Conservation (phyloP, 441 rosid species). For the Capsella rubella region DNA sequence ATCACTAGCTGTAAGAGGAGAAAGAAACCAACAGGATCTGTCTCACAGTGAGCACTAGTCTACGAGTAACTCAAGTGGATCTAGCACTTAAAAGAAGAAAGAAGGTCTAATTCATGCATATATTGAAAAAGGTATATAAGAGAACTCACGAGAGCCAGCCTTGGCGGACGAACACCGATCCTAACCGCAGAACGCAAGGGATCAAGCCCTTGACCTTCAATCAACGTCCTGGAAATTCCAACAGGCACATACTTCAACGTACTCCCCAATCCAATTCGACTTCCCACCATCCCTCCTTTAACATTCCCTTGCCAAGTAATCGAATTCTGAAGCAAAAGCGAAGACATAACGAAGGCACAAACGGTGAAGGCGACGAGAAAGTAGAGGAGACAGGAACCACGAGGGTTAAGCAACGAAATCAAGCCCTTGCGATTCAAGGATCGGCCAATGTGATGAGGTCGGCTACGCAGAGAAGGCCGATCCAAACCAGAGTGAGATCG, state of each 20-base stretch:
- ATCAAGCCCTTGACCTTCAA: constrained; percentile 64
- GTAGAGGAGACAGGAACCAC: constrained; percentile 74
- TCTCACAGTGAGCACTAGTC: constrained; percentile 28
- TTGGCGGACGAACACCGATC: constrained; percentile 86
- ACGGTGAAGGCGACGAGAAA: constrained; percentile 64
- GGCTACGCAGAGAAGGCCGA: constrained; percentile 55
- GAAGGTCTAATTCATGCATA: constrained; percentile 17
- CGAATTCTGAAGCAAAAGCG: constrained; percentile 83
- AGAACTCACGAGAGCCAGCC: constrained; percentile 85
- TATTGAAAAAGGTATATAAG: neutral
- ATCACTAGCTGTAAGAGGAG: neutral
- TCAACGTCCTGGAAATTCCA: constrained; percentile 44
- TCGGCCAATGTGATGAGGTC: constrained; percentile 50
- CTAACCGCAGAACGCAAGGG: constrained; percentile 53
- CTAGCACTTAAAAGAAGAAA: neutral
- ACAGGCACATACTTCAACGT: constrained; percentile 66
- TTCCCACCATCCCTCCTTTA: constrained; percentile 47
- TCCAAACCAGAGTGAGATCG: constrained; percentile 52
- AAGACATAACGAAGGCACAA: constrained; percentile 77
- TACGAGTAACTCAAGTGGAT: constrained; percentile 20
- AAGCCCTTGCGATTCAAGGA: constrained; percentile 61
- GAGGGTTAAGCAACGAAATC: constrained; percentile 55
- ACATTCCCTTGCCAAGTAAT: constrained; percentile 71
- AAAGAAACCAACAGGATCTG: neutral
- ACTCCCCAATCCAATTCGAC: constrained; percentile 66